Evolutionary conservation across 129 eudicot species (phyloP), one percentile per base, ranked within the genome.

Genomic region (Flaveria bidentis): DNA sequence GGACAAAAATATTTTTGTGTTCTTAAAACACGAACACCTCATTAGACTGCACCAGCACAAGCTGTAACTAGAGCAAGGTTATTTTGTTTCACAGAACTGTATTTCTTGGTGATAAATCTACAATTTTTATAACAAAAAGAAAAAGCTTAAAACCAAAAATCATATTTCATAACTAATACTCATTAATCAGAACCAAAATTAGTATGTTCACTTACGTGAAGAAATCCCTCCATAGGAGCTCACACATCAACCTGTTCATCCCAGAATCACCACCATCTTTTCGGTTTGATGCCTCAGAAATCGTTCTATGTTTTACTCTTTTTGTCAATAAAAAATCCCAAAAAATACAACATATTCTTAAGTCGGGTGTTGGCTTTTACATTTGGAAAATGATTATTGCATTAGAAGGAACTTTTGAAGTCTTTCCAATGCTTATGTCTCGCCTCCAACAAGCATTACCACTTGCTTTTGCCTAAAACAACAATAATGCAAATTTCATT

Each of bases 201-300:
- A 30, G 33, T 33, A 15, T 2, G 50, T 68, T 72, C 13, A 28
- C 76, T 82, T 56, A 84, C 97, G 97, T 94, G 91, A 94, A 94
- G 82, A 94, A 94, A 82, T 94, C 98, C 90, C 98, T 91, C 96
- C 98, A 94, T 74, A 94, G 64, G 57, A 91, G 87, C 85, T 91
- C 97, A 86, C 87, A 94, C 91, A 89, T 81, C 81, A 94, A 49
- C 98, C 97, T 88, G 82, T 86, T 91, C 89, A 88, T 82, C 77
- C 96, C 97, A 46, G 84, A 66, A 83, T 88, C 94, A 62, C 86
- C 90, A 46, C 88, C 96, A 75, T 82, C 88, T 79, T 91, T 91
- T 76, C 26, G 28, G 73, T 82, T 84, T 50, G 91, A 80, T 41
- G 90, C 78, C 80, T 93, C 89, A 53, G 75, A 66, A 67, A 94